These are phyloP conservation scores for Haplosporangium sp. DNA, from an alignment of 371 early-diverging fungal species.

Conservation along the genomic window DNA sequence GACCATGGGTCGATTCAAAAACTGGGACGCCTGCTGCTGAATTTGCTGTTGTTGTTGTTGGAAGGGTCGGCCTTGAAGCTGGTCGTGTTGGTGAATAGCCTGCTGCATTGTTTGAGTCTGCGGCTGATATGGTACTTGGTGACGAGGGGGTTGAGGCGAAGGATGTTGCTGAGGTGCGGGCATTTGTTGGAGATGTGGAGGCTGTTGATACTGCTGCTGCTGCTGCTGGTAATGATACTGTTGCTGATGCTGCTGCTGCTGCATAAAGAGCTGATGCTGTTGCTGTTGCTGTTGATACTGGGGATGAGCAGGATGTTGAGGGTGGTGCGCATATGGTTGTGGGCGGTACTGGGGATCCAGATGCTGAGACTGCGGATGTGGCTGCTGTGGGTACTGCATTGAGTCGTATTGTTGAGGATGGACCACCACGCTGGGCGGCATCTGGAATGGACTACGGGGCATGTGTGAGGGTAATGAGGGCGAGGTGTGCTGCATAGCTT, in stretches of 20 bases:
- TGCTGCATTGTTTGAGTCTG: conserved; percentile 25
- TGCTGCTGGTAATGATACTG: conserved; percentile 11
- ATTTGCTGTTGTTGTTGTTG: conserved; percentile 31
- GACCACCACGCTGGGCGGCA: conserved; percentile 44
- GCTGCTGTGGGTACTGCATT: conserved; percentile 31
- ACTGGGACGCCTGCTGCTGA: conserved; percentile 22
- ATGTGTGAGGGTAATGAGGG: conserved; percentile 43
- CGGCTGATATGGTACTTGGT: conserved; percentile 33
- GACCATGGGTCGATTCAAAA: conserved; percentile 25
- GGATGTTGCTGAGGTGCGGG: conserved; percentile 24
- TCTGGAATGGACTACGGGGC: conserved; percentile 47
- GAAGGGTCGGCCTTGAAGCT: conserved; percentile 25
- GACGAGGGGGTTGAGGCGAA: conserved; percentile 42
- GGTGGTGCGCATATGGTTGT: conserved; percentile 37
- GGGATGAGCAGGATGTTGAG: conserved; percentile 25
- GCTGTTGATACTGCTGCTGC: conserved; percentile 23
- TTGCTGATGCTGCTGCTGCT: conserved; percentile 19
- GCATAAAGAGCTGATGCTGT: conserved; percentile 9
- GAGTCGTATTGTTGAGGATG: conserved; percentile 46
- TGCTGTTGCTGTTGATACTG: conserved; percentile 24
- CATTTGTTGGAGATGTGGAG: conserved; percentile 22
- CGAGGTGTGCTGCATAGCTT: conserved; percentile 36
- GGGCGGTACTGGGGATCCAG: conserved; percentile 41
- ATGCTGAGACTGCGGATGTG: conserved; percentile 10
- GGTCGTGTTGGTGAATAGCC: conserved; percentile 30